phyloP scores from a whole-genome alignment of 2,329 filamentous ascomycete genomes.

The Colletotrichum gloeosporioides region DNA sequence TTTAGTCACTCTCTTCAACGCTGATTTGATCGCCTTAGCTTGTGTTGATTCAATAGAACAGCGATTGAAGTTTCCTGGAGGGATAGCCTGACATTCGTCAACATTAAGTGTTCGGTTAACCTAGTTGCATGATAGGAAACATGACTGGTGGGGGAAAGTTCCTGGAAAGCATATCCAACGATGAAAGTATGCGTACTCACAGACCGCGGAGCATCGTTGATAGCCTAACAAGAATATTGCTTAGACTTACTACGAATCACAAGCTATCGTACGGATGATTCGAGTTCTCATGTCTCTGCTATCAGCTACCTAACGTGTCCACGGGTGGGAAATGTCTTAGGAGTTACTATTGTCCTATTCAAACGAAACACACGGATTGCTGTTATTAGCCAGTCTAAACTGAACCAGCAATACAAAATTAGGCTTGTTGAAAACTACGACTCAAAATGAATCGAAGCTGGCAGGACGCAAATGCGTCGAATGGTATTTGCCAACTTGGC shows the following conservation, averaged over 20 bases:
- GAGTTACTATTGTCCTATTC: background rate
- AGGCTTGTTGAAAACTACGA: fast-evolving
- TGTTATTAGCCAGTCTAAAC: background rate
- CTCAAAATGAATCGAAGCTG: background rate
- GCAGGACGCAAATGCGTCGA: background rate
- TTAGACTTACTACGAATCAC: too few relatives aligned
- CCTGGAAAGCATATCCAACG: too few relatives aligned
- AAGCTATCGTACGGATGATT: background rate
- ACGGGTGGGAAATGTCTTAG: background rate
- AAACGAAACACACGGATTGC: fast-evolving
- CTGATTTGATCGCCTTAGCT: too few relatives aligned
- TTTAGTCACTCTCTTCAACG: too few relatives aligned
- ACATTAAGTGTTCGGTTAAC: background rate
- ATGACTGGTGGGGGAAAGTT: background rate
- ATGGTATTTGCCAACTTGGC: background rate
- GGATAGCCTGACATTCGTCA: too few relatives aligned
- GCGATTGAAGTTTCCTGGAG: too few relatives aligned
- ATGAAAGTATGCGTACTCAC: too few relatives aligned
- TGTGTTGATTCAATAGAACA: too few relatives aligned
- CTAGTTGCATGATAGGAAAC: background rate
- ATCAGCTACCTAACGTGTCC: background rate
- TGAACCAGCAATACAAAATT: background rate
- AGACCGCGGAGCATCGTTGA: too few relatives aligned
- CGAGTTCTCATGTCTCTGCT: background rate
- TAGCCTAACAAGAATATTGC: too few relatives aligned